phyloP scores from a whole-genome alignment of 2,329 filamentous ascomycete species.

The Byssothecium circinans region DNA sequence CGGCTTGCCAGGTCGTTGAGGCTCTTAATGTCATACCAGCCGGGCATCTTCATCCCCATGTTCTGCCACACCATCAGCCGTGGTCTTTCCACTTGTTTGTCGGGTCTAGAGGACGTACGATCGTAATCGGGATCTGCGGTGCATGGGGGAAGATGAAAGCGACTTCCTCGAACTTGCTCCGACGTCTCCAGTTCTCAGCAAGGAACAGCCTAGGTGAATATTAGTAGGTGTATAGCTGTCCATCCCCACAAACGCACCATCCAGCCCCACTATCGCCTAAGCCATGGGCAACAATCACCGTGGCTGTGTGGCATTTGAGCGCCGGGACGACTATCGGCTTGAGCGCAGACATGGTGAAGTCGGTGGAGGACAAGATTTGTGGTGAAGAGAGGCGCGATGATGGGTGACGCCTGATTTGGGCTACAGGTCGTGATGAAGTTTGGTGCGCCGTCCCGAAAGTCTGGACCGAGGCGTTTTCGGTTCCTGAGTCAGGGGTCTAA shows the following conservation, averaged over 20 bases:
- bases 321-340: constrained; percentile 73
- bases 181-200: constrained; percentile 82
- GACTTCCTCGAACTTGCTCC: constrained; percentile 81
- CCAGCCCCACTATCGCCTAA: constrained; percentile 78
- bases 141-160: constrained; percentile 95
- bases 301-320: constrained; percentile 82
- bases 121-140: constrained; percentile 81
- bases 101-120: constrained; percentile 54
- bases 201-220: constrained; percentile 62
- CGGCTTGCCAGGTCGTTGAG: constrained; percentile 50
- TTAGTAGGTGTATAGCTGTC: constrained; percentile 14
- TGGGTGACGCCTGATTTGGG: constrained; percentile 14
- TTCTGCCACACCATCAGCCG: constrained; percentile 56
- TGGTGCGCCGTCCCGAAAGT: constrained; percentile 6
- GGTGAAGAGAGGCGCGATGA: constrained; percentile 9
- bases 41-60: constrained; percentile 77
- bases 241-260: constrained; percentile 57
- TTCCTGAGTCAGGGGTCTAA: constrained; percentile 30
- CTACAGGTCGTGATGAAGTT: constrained; percentile 2
- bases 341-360: constrained; percentile 36
- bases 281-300: constrained; percentile 91
- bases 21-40: constrained; percentile 75
- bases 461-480: constrained; percentile 21
- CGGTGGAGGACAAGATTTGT: background rate
- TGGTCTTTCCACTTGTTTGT: no score